Evolutionary conservation across 331 rosid genomes (phyloP).

Genomic region (Rhamnella rubrinervis): DNA sequence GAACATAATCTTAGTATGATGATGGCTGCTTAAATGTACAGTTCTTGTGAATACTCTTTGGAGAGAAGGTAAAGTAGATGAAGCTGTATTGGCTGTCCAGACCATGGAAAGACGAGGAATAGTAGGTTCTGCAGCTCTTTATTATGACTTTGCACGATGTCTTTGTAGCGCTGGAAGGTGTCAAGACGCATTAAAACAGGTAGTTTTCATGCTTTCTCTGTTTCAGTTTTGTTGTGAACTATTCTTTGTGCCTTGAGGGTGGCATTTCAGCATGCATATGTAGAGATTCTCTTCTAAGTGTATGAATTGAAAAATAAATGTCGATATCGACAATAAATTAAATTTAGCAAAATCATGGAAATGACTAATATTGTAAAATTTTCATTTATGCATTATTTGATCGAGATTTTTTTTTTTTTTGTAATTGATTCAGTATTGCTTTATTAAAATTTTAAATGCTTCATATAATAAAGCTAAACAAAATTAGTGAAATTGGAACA

Average conservation of each 20-base stretch:
- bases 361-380: too few relatives aligned
- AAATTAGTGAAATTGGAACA: too few relatives aligned
- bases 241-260: neutral
- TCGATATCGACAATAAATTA: too few relatives aligned
- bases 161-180: constrained; percentile 92
- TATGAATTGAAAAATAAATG: neutral
- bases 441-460: too few relatives aligned
- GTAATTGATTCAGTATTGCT: too few relatives aligned
- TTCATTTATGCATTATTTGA: too few relatives aligned
- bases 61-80: constrained; percentile 84
- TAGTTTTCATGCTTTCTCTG: constrained; percentile 16
- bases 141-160: constrained; percentile 93
- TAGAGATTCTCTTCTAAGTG: neutral
- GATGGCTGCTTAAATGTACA: constrained; percentile 40
- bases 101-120: constrained; percentile 89
- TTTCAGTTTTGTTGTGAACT: neutral
- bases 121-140: constrained; percentile 93
- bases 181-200: constrained; percentile 85
- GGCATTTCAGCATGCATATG: constrained; percentile 6
- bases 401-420: too few relatives aligned
- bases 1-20: constrained; percentile 19
- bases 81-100: constrained; percentile 63
- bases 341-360: too few relatives aligned
- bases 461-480: too few relatives aligned
- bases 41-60: constrained; percentile 79